phyloP scores from a whole-genome alignment of 164 flowering plant species.

The Vitis labrusca region DNA sequence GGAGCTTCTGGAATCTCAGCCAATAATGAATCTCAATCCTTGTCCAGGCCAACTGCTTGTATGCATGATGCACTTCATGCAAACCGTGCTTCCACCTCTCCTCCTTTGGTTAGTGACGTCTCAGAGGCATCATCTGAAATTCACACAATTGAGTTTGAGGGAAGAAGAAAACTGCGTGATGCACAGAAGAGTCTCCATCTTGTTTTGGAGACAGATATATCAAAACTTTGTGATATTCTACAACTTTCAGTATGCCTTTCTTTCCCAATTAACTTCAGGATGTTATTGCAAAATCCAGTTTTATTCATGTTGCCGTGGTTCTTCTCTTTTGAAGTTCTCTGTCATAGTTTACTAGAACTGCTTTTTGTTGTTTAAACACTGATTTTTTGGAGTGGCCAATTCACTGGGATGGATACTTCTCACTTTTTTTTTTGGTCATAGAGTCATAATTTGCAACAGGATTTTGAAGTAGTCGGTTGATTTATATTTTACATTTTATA shows the following conservation, averaged over 20 bases:
- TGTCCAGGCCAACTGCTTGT: conserved; percentile 13
- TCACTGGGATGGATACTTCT: no score
- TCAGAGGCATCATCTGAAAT: conserved; percentile 15
- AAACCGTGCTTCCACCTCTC: conserved; percentile 2
- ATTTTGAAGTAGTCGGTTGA: no score
- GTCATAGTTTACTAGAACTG: background rate
- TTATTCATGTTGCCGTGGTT: background rate
- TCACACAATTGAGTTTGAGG: conserved; percentile 29
- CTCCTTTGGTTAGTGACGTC: conserved; percentile 2
- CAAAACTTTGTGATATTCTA: conserved; percentile 56
- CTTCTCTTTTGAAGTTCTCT: background rate
- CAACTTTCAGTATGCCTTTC: conserved; percentile 50
- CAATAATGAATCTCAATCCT: conserved; percentile 10
- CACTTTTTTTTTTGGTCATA: no score
- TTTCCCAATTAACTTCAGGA: background rate
- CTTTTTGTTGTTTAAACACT: background rate
- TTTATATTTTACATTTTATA: no score
- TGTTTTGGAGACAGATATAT: conserved; percentile 52
- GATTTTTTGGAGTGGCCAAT: background rate
- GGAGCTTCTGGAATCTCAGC: conserved; percentile 16
- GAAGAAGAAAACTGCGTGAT: conserved; percentile 27
- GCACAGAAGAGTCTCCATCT: conserved; percentile 53
- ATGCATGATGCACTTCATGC: conserved; percentile 5
- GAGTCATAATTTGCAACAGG: no score
- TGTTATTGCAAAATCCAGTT: no score